Conservation (phyloP, 2,329 filamentous ascomycete species). For the Exophiala alcalophila region DNA sequence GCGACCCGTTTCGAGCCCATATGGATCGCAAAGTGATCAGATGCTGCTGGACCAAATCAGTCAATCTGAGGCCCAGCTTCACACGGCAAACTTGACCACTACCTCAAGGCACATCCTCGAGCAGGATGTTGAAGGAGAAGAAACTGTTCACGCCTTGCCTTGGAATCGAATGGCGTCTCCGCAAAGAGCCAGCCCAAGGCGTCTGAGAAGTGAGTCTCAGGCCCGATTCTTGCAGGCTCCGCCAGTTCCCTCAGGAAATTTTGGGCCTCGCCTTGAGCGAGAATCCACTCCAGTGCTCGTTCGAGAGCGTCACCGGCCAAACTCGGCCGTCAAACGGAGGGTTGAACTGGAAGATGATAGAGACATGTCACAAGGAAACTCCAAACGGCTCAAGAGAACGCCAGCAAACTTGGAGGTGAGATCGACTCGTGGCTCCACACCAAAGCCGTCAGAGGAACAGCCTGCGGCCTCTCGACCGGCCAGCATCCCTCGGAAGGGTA, state of each 20-base stretch:
- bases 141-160: background rate
- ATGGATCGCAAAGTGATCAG: conserved; percentile 19
- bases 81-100: background rate
- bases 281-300: conserved; percentile 10
- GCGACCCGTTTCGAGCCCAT: conserved; percentile 13
- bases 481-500: conserved; percentile 12
- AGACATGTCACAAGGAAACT: conserved; percentile 1
- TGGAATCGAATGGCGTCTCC: background rate
- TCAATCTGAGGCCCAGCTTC: conserved; percentile 6
- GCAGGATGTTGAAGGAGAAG: background rate
- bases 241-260: background rate
- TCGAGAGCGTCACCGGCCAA: conserved; percentile 22
- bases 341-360: conserved; percentile 10
- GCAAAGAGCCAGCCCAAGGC: conserved; percentile 4
- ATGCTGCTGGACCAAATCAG: conserved; percentile 20
- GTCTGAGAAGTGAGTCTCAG: conserved; percentile 17
- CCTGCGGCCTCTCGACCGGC: conserved; percentile 1
- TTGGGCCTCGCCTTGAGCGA: background rate
- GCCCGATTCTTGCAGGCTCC: background rate
- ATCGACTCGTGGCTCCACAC: background rate
- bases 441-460: conserved; percentile 5
- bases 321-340: conserved; percentile 24
- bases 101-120: background rate
- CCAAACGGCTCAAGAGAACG: conserved; percentile 17
- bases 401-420: conserved; percentile 17